phyloP scores from a whole-genome alignment of 148 eudicot genomes.

The Vaccinium vitisidaea region DNA sequence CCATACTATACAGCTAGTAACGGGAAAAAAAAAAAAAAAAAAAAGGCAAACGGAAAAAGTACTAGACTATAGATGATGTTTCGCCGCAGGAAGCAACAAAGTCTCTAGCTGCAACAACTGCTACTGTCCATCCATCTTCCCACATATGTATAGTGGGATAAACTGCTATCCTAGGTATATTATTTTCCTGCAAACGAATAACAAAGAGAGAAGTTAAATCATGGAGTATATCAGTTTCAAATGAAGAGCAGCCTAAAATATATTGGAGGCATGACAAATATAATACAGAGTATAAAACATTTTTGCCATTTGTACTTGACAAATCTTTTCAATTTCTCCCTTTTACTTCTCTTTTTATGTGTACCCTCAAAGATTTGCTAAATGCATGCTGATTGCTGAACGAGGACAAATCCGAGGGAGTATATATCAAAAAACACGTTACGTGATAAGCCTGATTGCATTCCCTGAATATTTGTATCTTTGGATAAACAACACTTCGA shows the following conservation, averaged over 20 bases:
- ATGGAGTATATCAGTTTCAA: neutral
- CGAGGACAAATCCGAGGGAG: too few species aligned
- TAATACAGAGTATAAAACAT: too few species aligned
- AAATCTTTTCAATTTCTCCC: neutral
- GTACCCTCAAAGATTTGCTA: neutral
- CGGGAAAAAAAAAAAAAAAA: too few species aligned
- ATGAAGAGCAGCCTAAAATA: neutral
- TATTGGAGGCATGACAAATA: neutral
- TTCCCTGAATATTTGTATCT: too few species aligned
- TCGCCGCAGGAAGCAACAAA: neutral
- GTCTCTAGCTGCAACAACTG: neutral
- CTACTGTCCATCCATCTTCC: neutral
- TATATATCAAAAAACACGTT: too few species aligned
- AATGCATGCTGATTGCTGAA: too few species aligned
- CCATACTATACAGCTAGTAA: neutral
- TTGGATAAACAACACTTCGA: too few species aligned
- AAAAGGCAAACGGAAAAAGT: too few species aligned
- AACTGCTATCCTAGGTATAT: slow-evolving; percentile 4
- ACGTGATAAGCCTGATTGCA: too few species aligned
- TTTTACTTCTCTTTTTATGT: neutral
- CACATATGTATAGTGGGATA: neutral
- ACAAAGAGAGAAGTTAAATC: neutral
- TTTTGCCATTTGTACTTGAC: neutral
- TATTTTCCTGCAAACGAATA: slow-evolving; percentile 8
- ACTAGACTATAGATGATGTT: neutral